These are phyloP conservation scores for Dendrothele bispora DNA, from an alignment of 768 basidiomycete species.

Conservation along the genomic window DNA sequence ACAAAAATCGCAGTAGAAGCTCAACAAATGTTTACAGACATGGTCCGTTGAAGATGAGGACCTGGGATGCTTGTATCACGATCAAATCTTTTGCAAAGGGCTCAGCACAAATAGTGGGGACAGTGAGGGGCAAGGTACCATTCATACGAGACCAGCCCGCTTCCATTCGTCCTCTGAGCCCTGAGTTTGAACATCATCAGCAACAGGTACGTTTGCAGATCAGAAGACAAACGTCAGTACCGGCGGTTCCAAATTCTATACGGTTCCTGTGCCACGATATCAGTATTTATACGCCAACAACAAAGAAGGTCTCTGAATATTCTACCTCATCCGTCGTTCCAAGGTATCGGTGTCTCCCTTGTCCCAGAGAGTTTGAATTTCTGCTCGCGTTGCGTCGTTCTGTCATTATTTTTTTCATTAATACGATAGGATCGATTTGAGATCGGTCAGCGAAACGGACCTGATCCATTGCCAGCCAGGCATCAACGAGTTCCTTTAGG, in stretches of 20 bases:
- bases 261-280: conserved; percentile 46
- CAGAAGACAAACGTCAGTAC: conserved; percentile 31
- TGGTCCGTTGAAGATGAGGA: conserved; percentile 18
- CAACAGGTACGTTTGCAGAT: neutral
- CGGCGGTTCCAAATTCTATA: conserved; percentile 88
- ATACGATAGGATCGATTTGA: conserved; percentile 2
- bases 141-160: conserved; percentile 94
- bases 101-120: neutral
- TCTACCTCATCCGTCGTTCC: conserved; percentile 57
- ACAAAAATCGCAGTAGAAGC: no score
- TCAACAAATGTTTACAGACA: neutral
- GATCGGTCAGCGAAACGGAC: conserved; percentile 22
- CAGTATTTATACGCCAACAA: no score
- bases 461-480: conserved; percentile 51
- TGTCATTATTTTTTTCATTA: conserved; percentile 17
- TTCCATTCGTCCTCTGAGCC: conserved; percentile 80
- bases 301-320: no score
- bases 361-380: conserved; percentile 48
- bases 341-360: conserved; percentile 45
- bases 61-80: conserved; percentile 82
- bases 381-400: conserved; percentile 50
- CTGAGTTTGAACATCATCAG: conserved; percentile 31
- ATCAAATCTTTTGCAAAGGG: conserved; percentile 51
- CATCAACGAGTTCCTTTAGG: conserved; percentile 43
- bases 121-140: conserved; percentile 29